Evolutionary conservation across 2,329 filamentous ascomycete species (phyloP).

Genomic region (Sarocladiaceae sp.): DNA sequence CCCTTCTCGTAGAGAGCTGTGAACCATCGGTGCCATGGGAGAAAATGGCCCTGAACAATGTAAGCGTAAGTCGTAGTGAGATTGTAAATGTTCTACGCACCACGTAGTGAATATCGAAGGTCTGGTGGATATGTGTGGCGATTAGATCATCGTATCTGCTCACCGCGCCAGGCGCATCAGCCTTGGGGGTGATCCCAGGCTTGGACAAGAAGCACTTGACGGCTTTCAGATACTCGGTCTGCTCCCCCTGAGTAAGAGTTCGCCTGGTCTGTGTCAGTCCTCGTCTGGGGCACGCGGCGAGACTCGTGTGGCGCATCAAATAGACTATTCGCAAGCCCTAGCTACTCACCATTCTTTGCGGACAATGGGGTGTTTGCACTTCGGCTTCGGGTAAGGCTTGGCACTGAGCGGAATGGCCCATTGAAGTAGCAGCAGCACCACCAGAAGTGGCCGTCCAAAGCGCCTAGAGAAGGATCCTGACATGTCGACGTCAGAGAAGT

Average conservation of each 20-base stretch:
- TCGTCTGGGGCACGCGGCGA: slow-evolving; percentile 1
- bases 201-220: slow-evolving; percentile 36
- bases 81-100: slow-evolving; percentile 2
- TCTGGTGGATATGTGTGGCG: slow-evolving; percentile 41
- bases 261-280: slow-evolving; percentile 15
- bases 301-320: neutral
- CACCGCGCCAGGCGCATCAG: slow-evolving; percentile 33
- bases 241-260: slow-evolving; percentile 18
- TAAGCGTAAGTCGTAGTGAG: neutral
- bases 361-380: slow-evolving; percentile 11
- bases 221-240: slow-evolving; percentile 35
- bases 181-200: slow-evolving; percentile 27
- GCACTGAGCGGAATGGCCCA: slow-evolving; percentile 1
- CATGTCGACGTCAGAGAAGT: slow-evolving; percentile 3
- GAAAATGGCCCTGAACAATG: slow-evolving; percentile 17
- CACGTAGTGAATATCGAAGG: slow-evolving; percentile 33
- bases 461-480: slow-evolving; percentile 6
- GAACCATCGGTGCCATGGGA: slow-evolving; percentile 29
- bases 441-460: slow-evolving; percentile 6
- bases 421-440: slow-evolving; percentile 2
- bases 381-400: slow-evolving; percentile 1
- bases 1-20: slow-evolving; percentile 23
- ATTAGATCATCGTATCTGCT: slow-evolving; percentile 45
- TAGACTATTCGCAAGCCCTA: slow-evolving; percentile 1
- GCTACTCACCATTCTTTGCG: slow-evolving; percentile 24